Base-by-base conservation (phyloP, 805 yeast species). In the Candida maltosa region DNA sequence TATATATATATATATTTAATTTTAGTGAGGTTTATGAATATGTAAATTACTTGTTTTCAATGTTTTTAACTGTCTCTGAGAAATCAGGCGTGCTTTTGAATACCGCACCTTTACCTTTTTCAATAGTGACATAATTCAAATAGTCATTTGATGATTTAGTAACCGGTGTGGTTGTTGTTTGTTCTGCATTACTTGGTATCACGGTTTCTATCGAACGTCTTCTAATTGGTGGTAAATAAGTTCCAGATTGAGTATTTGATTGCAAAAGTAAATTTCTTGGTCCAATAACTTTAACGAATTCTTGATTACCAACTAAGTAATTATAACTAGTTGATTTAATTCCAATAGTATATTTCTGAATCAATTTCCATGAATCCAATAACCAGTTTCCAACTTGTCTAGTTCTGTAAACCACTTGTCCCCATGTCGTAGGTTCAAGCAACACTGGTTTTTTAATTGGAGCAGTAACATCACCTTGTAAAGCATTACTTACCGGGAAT, bases 241-340 rank as follows among this genome's bases (percentile, higher is more conserved):
- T 19, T n/a, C 18, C 34, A 9, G 19, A 15, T 16, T 17, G 10
- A 8, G 23, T 29, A 14, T 22, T 25, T 4, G 78, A 67, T 41
- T 75, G 78, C 4, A 76, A 47, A 35, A 76, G 51, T 3, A 76
- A 38, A 17, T 65, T 65, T 29, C 81, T 62, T 8, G 84, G 84
- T 0, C 86, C 86, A 9, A 63, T 51, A 4, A 79, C 58, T 24
- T 62, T 69, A 23, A 78, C 66, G 40, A 70, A 78, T 12, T 62
- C 61, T 8, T 67, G 67, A 41, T 62, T 69, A 1, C 66, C 69
- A 11, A 51, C 40, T 37, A 49, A 30, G 31, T 38, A 47, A 26
- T 44, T 48, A 14, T 34, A 32, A 7, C 10, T 26, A 17, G 29
- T 26, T 8, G 29, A 15, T 17, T 26, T 26, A 11, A 11, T 11